Conservation (phyloP, 2,329 filamentous ascomycete species). For the Nemania abortiva region DNA sequence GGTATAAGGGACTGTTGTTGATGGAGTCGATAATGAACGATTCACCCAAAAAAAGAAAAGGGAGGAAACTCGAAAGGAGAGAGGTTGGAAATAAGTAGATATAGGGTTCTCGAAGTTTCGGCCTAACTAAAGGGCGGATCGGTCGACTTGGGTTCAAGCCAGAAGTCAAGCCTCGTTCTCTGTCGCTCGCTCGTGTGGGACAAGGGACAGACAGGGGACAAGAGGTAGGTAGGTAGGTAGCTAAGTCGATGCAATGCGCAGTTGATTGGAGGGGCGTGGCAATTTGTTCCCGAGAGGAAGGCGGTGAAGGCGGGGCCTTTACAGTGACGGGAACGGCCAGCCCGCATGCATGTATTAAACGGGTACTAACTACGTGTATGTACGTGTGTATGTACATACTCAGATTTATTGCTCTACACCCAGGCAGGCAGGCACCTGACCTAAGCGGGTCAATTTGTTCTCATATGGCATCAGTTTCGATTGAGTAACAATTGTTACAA, state of each 20-base stretch:
- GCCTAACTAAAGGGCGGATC: slow-evolving; percentile 6
- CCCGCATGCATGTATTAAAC: no score
- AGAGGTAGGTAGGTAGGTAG: background rate
- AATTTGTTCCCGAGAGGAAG: slow-evolving; percentile 21
- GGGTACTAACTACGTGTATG: no score
- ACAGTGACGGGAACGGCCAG: no score
- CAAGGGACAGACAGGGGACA: background rate
- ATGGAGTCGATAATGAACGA: background rate
- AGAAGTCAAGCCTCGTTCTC: background rate
- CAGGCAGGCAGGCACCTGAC: no score
- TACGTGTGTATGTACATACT: background rate
- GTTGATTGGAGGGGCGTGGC: slow-evolving; percentile 5
- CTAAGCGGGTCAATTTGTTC: background rate
- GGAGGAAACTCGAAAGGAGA: background rate
- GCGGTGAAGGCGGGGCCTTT: slow-evolving; percentile 33
- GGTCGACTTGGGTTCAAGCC: background rate
- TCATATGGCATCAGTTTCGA: background rate
- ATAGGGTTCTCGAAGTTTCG: slow-evolving; percentile 33
- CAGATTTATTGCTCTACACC: no score
- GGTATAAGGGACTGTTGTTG: background rate
- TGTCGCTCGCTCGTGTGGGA: slow-evolving; percentile 1
- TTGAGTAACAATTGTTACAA: background rate
- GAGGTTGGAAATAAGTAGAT: background rate
- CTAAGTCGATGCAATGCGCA: background rate
- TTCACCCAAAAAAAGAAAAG: background rate